Percentiles rank a stretch among this genome's conserved stretches.
These are phyloP conservation scores for Trametes hirsuta DNA, from an alignment of 1,284 basidiomycete species.

Conservation along the genomic window DNA sequence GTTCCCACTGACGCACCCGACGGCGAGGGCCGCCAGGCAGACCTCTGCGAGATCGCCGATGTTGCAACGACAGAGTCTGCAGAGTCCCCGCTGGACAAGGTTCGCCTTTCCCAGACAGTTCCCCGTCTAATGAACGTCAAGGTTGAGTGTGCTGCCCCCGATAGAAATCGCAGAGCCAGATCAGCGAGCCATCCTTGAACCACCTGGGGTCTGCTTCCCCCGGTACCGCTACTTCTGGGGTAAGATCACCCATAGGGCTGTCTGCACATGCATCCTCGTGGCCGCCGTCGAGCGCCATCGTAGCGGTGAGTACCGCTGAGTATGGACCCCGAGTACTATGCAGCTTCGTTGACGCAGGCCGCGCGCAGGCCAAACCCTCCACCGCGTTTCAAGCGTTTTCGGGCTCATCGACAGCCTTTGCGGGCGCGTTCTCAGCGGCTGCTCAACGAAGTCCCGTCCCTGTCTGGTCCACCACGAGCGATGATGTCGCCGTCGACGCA, in stretches of 20 bases:
- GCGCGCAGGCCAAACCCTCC: conserved; percentile 30
- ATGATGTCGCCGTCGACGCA: not conserved
- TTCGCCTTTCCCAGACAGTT: no score
- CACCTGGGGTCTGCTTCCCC: not conserved
- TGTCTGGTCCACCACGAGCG: conserved; percentile 10
- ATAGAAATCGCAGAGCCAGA: no score
- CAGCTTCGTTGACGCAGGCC: not conserved
- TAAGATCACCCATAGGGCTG: not conserved
- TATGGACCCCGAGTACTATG: no score
- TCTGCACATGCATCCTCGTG: not conserved
- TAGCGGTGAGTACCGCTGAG: conserved; percentile 8
- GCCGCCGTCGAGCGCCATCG: not conserved
- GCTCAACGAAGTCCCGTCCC: not conserved
- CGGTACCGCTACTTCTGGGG: not conserved
- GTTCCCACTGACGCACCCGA: no score
- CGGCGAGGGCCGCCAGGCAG: no score
- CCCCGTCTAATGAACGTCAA: no score
- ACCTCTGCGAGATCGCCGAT: no score
- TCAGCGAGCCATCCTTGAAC: not conserved
- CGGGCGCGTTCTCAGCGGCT: not conserved
- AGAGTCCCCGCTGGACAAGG: no score
- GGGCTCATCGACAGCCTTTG: conserved; percentile 19
- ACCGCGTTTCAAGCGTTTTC: conserved; percentile 32
- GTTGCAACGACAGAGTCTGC: no score
- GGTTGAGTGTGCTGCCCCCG: no score